Percentiles rank a stretch among this genome's conserved stretches.
Evolutionary conservation across 805 yeast species (phyloP).

Genomic region (Brettanomyces anomalus): DNA sequence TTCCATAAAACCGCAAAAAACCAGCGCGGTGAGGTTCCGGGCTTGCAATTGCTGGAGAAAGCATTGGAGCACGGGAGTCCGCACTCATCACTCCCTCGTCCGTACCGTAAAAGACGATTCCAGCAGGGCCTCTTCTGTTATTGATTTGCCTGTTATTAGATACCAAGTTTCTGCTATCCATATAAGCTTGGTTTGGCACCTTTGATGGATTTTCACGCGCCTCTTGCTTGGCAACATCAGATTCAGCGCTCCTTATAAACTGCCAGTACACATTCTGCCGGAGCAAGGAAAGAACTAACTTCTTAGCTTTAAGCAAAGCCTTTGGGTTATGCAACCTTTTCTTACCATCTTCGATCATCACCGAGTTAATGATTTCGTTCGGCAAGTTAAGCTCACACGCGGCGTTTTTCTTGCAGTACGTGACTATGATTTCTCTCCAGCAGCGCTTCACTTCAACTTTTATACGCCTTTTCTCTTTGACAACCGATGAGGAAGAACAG

Average conservation of each 20-base stretch:
- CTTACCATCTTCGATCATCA: constrained; percentile 17
- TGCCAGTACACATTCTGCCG: constrained; percentile 15
- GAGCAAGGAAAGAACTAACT: constrained; percentile 10
- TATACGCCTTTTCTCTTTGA: not conserved
- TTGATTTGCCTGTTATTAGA: not conserved
- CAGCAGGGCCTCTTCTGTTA: constrained; percentile 1
- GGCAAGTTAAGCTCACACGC: constrained; percentile 43
- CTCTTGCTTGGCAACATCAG: constrained; percentile 3
- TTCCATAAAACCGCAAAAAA: constrained; percentile 1
- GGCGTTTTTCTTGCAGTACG: constrained; percentile 34
- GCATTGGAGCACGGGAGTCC: not conserved
- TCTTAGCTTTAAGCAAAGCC: constrained; percentile 11
- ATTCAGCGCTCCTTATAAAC: constrained; percentile 10
- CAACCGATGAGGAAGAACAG: not conserved
- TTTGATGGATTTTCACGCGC: not conserved
- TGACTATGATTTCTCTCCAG: constrained; percentile 26
- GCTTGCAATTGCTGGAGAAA: not conserved
- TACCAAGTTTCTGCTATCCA: not conserved
- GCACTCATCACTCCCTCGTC: constrained; percentile 1
- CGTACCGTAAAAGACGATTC: constrained; percentile 2
- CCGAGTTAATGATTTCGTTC: constrained; percentile 24
- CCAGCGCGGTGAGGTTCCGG: not conserved
- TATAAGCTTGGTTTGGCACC: too few species aligned
- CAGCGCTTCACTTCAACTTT: not conserved
- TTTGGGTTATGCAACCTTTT: constrained; percentile 11